Evolutionary conservation across 163 green algal genomes (phyloP).

Genomic region (Trebouxia gelatinosa): DNA sequence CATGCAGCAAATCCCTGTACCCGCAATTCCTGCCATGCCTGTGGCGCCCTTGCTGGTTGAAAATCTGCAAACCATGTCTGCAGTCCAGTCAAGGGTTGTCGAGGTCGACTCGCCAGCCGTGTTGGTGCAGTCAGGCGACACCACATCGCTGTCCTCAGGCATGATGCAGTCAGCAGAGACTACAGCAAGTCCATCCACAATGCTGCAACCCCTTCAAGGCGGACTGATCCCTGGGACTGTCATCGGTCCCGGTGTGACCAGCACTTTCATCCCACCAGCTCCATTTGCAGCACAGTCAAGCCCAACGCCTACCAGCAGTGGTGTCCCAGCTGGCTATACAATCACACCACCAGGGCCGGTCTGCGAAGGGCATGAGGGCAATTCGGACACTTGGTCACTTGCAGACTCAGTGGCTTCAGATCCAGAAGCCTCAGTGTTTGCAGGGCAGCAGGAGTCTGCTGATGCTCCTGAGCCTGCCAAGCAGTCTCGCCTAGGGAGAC

Average conservation of each 20-base stretch:
- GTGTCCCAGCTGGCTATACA: not conserved
- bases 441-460: not conserved
- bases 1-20: not conserved
- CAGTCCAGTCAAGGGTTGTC: too few species aligned
- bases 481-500: conserved; percentile 7
- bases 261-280: too few species aligned
- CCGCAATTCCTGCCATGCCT: too few species aligned
- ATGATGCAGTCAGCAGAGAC: not conserved
- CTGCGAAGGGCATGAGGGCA: not conserved
- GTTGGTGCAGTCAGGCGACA: not conserved
- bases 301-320: not conserved
- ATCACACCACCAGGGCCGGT: not conserved
- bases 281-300: not conserved
- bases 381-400: conserved; percentile 17
- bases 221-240: too few species aligned
- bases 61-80: too few species aligned
- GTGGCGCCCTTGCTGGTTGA: too few species aligned
- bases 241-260: not conserved
- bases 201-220: not conserved
- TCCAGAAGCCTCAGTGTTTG: not conserved
- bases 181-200: not conserved
- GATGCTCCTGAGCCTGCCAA: not conserved
- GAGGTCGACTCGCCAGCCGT: too few species aligned
- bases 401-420: conserved; percentile 13
- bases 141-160: not conserved